Percentiles rank a stretch among this genome's conserved stretches.
Evolutionary conservation across 2,329 filamentous ascomycete genomes (phyloP).

Genomic region (Verticillium nubilum): DNA sequence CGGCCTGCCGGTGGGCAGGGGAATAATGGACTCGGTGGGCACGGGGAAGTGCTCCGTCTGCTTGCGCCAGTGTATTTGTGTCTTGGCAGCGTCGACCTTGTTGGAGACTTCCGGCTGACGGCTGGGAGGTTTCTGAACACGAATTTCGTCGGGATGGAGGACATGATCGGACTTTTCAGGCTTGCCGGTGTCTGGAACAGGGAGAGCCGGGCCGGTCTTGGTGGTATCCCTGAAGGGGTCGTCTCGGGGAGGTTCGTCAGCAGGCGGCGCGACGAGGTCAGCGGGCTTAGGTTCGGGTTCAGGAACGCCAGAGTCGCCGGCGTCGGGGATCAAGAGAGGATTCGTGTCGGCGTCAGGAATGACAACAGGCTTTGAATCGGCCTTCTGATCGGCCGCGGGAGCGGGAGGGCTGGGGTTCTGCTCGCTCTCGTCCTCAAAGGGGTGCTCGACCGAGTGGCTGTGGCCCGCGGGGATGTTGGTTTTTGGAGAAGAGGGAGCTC

Average conservation of each 20-base stretch:
- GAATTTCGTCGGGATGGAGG: constrained; percentile 4
- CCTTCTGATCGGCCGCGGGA: neutral
- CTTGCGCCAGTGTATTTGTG: constrained; percentile 64
- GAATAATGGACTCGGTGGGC: constrained; percentile 62
- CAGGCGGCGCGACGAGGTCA: neutral
- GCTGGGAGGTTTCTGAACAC: constrained; percentile 16
- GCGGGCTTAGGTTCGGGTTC: neutral
- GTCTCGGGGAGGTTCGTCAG: neutral
- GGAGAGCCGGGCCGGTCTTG: neutral
- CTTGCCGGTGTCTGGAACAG: constrained; percentile 1
- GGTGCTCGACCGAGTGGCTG: neutral
- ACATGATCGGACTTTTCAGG: constrained; percentile 1
- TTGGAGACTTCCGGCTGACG: constrained; percentile 9
- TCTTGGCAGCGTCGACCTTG: constrained; percentile 16
- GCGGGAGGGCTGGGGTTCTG: constrained; percentile 2
- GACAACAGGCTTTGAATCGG: neutral
- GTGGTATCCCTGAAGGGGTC: neutral
- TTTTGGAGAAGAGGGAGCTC: constrained; percentile 1
- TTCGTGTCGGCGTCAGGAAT: constrained; percentile 9
- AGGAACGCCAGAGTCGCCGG: neutral
- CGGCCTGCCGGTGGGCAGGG: constrained; percentile 66
- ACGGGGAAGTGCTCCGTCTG: constrained; percentile 74
- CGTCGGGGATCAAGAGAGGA: constrained; percentile 15
- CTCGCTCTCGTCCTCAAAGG: constrained; percentile 4
- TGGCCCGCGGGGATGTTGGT: constrained; percentile 4